phyloP scores from a whole-genome alignment of 2,329 filamentous ascomycete species.

The Pyrenochaeta sp. region DNA sequence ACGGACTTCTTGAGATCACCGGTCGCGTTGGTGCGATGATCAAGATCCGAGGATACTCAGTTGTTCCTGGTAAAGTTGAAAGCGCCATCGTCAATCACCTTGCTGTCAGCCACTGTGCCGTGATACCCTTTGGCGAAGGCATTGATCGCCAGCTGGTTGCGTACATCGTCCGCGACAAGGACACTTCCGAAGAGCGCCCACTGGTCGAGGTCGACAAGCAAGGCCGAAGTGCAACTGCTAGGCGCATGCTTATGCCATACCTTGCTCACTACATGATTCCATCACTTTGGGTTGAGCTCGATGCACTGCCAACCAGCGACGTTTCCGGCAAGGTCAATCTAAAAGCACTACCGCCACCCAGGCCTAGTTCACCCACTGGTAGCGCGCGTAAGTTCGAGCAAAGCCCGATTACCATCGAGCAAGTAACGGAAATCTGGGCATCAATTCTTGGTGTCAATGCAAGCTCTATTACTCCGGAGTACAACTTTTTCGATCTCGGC shows the following conservation, averaged over 20 bases:
- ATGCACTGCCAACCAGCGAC: constrained; percentile 74
- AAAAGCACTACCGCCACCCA: constrained; percentile 72
- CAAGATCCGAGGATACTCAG: constrained; percentile 79
- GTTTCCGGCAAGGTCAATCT: constrained; percentile 82
- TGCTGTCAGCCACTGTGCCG: constrained; percentile 74
- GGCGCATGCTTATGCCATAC: constrained; percentile 69
- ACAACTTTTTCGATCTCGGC: constrained; percentile 82
- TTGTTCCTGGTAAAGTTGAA: constrained; percentile 79
- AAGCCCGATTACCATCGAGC: constrained; percentile 70
- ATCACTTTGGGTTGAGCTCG: constrained; percentile 76
- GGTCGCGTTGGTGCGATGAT: constrained; percentile 81
- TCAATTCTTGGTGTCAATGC: constrained; percentile 71
- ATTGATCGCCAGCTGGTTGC: constrained; percentile 78
- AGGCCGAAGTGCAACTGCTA: constrained; percentile 73
- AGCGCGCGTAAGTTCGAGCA: constrained; percentile 61
- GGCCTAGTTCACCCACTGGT: constrained; percentile 55
- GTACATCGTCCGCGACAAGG: constrained; percentile 74
- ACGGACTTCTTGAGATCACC: constrained; percentile 75
- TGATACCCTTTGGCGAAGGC: constrained; percentile 77
- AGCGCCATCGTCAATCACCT: constrained; percentile 73
- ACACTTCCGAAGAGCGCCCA: constrained; percentile 65
- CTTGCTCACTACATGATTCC: constrained; percentile 87
- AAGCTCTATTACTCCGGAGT: constrained; percentile 69
- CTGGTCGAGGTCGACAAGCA: constrained; percentile 71
- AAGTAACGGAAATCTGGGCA: constrained; percentile 76